phyloP scores from a whole-genome alignment of 208 protist genomes.

The Wallacemonas sp. region DNA sequence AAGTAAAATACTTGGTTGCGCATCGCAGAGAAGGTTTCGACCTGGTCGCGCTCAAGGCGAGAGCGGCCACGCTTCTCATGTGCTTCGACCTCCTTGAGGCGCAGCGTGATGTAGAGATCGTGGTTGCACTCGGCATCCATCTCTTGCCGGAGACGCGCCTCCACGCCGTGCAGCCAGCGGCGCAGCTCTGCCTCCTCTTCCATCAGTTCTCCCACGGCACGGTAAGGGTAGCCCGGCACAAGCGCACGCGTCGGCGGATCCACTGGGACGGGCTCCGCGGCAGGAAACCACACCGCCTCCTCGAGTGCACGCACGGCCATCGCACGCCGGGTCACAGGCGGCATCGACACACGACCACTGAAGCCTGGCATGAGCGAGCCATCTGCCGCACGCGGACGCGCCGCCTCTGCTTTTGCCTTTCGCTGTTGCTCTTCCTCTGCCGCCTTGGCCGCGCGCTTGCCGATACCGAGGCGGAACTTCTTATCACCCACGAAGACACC shows the following conservation, averaged over 20 bases:
- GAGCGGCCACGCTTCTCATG: slow-evolving; percentile 38
- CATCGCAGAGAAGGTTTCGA: slow-evolving; percentile 34
- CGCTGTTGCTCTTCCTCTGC: not conserved
- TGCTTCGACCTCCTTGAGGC: slow-evolving; percentile 32
- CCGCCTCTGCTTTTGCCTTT: slow-evolving; percentile 5
- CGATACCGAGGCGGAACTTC: slow-evolving; percentile 23
- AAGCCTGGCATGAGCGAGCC: not conserved
- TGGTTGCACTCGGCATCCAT: slow-evolving; percentile 52
- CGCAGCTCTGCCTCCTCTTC: slow-evolving; percentile 76
- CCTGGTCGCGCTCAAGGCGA: slow-evolving; percentile 54
- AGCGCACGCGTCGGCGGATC: slow-evolving; percentile 23
- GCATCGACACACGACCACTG: slow-evolving; percentile 20
- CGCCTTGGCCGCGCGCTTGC: slow-evolving; percentile 4
- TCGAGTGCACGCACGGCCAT: slow-evolving; percentile 38
- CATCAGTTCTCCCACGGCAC: slow-evolving; percentile 41
- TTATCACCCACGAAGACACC: slow-evolving; percentile 66
- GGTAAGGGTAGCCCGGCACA: slow-evolving; percentile 45
- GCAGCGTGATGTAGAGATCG: slow-evolving; percentile 46
- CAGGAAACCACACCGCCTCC: slow-evolving; percentile 55
- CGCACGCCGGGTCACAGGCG: slow-evolving; percentile 23
- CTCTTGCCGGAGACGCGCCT: slow-evolving; percentile 42
- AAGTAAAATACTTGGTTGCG: slow-evolving; percentile 51
- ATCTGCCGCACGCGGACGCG: not conserved
- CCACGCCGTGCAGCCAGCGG: slow-evolving; percentile 57
- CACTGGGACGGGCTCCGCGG: slow-evolving; percentile 29